Evolutionary conservation across 169 alveolate genomes (phyloP).

Genomic region (Plasmodium ovale): DNA sequence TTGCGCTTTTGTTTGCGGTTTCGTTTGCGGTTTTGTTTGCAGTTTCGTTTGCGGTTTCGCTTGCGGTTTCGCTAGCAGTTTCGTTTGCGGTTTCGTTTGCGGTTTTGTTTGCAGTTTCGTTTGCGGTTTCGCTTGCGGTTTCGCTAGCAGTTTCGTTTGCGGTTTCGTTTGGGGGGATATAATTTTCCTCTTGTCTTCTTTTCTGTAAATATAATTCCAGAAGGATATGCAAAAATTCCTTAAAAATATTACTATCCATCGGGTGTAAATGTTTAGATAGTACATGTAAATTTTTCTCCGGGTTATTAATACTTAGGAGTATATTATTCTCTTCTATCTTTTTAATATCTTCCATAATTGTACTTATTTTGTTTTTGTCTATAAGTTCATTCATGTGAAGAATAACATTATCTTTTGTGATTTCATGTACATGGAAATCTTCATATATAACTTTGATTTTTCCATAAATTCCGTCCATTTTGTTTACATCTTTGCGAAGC

Average conservation of each 20-base stretch:
- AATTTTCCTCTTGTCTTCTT: background rate
- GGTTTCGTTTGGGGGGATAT: too few species aligned
- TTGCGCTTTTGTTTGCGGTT: background rate
- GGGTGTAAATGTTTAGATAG: constrained; percentile 30
- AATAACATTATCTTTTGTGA: constrained; percentile 63
- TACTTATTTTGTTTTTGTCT: constrained; percentile 52
- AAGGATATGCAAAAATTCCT: constrained; percentile 14
- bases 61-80: background rate
- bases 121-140: background rate
- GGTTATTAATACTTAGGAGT: constrained; percentile 15
- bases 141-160: background rate
- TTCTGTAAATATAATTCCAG: constrained; percentile 44
- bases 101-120: background rate
- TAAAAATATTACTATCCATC: constrained; percentile 6
- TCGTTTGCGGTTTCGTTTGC: background rate
- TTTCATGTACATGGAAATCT: constrained; percentile 83
- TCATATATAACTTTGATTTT: constrained; percentile 78
- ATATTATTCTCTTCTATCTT: constrained; percentile 34
- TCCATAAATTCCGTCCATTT: constrained; percentile 68
- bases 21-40: constrained; percentile 2
- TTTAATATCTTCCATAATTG: constrained; percentile 33
- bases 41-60: background rate
- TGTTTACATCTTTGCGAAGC: constrained; percentile 27
- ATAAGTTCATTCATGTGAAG: constrained; percentile 65
- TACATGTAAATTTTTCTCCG: constrained; percentile 4